Percentiles rank a stretch among this genome's conserved stretches.
phyloP scores from a whole-genome alignment of 768 basidiomycete species.

The Boletus reticulatus region DNA sequence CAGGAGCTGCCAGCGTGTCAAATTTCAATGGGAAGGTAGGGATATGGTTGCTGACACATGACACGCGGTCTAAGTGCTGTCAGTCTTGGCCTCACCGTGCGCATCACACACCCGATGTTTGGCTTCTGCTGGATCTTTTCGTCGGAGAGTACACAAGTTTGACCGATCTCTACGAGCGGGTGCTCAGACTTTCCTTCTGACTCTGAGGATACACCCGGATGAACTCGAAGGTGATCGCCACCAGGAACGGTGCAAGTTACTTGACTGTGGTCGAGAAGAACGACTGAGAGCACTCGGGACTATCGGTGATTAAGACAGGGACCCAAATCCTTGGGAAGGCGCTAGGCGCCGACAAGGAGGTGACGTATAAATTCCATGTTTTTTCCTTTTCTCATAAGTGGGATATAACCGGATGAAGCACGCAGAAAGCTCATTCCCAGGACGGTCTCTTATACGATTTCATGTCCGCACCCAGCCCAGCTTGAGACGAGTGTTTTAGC shows the following conservation, averaged over 20 bases:
- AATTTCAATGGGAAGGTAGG: constrained; percentile 8
- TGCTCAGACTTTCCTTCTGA: constrained; percentile 90
- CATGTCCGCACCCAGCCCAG: constrained; percentile 75
- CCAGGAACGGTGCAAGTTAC: constrained; percentile 61
- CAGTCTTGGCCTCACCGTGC: constrained; percentile 18
- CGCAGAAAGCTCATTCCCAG: constrained; percentile 68
- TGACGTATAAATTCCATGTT: constrained; percentile 17
- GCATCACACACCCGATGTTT: constrained; percentile 68
- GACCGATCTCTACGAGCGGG: constrained; percentile 44
- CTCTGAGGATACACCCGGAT: constrained; percentile 65
- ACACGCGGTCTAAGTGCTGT: neutral
- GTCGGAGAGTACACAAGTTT: neutral
- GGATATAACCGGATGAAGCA: constrained; percentile 51
- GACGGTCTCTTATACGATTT: constrained; percentile 65
- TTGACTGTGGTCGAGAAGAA: constrained; percentile 60
- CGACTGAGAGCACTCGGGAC: constrained; percentile 55
- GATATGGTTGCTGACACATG: neutral
- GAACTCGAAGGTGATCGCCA: constrained; percentile 66
- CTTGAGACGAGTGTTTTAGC: constrained; percentile 88
- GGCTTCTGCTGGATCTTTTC: constrained; percentile 59
- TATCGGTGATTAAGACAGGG: constrained; percentile 39
- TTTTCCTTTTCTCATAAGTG: constrained; percentile 7
- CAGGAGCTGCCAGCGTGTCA: constrained; percentile 11
- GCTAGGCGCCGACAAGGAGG: constrained; percentile 70
- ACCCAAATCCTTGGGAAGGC: constrained; percentile 58